Evolutionary conservation across 805 yeast species (phyloP), one percentile per base, ranked within the genome.

Genomic region (Cyberlindnera lachancei): DNA sequence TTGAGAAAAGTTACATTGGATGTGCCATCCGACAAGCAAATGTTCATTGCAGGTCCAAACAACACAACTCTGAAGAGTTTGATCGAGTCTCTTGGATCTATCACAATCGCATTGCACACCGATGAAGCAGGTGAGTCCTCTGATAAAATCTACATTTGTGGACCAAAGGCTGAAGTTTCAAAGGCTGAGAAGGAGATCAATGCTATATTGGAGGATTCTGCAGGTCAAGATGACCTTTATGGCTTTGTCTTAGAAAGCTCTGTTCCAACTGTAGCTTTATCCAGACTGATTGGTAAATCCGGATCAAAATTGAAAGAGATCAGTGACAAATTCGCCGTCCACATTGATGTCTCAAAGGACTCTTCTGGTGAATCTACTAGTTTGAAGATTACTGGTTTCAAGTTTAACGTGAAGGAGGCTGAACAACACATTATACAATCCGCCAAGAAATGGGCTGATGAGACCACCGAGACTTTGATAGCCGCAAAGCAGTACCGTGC

Each of bases 211-310:
- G 71, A 68, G 34, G 80, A 77, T 36, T 70, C 73, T 25, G 61
- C 65, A 41, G 71, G 71, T 45, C 62, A 63, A 46, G 70, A 64
- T 37, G 67, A 66, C 25, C 58, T 63, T 22, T 56, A 64, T 35
- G 62, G 66, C 27, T 68, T 61, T 45, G 51, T 36, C 29, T 60
- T 71, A 14, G 58, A 60, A 24, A 52, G 79, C 33, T 66, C 64
- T 19, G 76, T 86, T 52, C 94, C 96, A 40, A 58, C 75, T 3
- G 61, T 66, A 31, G 72, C 75, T 29, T 63, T 90, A 38, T 70
- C 92, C 18, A 77, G 92, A 59, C 66, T 94, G 33, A 86, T 92
- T 56, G 99, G 99, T 45, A 82, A 80, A 53, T 82, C 75, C 39
- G 98, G 99, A 35, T 62, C 84, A 26, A 75, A 76, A 52, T 61